Conservation (phyloP, 2,329 filamentous ascomycete genomes). For the Cladosporium sp. region DNA sequence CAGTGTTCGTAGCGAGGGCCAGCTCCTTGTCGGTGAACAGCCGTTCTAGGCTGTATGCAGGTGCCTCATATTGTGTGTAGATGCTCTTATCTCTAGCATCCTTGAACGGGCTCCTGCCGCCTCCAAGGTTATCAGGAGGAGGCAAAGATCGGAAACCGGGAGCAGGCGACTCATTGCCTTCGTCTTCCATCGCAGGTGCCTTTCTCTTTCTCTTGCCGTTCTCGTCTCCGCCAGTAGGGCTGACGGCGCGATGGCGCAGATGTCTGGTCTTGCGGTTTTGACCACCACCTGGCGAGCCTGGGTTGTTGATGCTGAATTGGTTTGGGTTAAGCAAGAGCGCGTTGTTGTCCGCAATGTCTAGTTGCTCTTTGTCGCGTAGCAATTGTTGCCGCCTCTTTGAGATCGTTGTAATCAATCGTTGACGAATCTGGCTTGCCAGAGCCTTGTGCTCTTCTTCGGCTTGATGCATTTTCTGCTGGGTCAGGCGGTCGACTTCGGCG, state of each 20-base stretch:
- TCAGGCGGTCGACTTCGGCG: constrained; percentile 58
- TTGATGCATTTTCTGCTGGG: constrained; percentile 62
- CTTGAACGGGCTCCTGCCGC: constrained; percentile 53
- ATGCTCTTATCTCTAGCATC: constrained; percentile 56
- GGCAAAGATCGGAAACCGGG: constrained; percentile 48
- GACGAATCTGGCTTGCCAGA: constrained; percentile 60
- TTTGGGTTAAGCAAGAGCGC: constrained; percentile 65
- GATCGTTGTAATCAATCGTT: constrained; percentile 61
- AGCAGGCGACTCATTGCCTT: constrained; percentile 61
- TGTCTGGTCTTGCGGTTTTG: constrained; percentile 65
- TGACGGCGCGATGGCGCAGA: constrained; percentile 54
- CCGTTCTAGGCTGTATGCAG: constrained; percentile 63
- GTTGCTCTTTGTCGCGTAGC: constrained; percentile 66
- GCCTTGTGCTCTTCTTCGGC: constrained; percentile 65
- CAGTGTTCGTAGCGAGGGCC: constrained; percentile 61
- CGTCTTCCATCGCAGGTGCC: constrained; percentile 54
- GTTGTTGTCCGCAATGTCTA: constrained; percentile 68
- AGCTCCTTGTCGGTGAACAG: constrained; percentile 70
- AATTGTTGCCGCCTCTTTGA: constrained; percentile 59
- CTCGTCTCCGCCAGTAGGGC: constrained; percentile 43
- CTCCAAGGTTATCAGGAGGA: constrained; percentile 45
- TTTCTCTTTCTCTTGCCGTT: constrained; percentile 62
- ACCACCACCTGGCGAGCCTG: constrained; percentile 62
- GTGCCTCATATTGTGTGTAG: constrained; percentile 59
- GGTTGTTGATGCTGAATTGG: constrained; percentile 67